Base-by-base conservation (phyloP, 345 rosid species). In the Eutrema japonicum region DNA sequence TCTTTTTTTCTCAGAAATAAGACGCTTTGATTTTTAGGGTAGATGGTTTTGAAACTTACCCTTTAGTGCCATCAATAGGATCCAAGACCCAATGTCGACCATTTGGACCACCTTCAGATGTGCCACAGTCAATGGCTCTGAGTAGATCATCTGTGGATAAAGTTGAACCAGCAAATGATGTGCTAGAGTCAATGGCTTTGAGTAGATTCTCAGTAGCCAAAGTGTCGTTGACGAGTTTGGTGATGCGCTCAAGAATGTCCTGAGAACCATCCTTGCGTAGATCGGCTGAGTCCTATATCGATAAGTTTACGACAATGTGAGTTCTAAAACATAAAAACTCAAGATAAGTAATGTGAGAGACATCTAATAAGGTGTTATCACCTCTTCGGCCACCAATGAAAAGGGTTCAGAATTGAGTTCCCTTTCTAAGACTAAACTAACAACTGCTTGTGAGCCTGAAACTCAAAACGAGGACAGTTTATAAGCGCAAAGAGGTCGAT, bases 21-120 rank as follows among this genome's bases (percentile, higher is more conserved):
- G 26, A 22, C 0, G 26, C 26, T 22, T 22, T 22, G 26, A 22
- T 22, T 22, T 22, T 29, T 32, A 38, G 27, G 8, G 33, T 33
- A 51, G 10, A 40, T 50, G 5, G 29, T 42, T 52, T 8, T 11
- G 12, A 59, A n/a, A 29, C 88, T 77, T 71, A 95, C 99, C 98
- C 99, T 87, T 95, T 95, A 18, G 99, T 95, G 36, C 99, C 98
- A 73, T 95, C 99, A 61, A 95, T 90, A 49, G 99, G 99, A 81
- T 92, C 99, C 77, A 95, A 85, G 75, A 95, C 93, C 99, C 99
- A 95, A 53, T 95, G 99, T 71, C 91, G 83, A 53, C 99, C 99
- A 48, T 52, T 73, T 51, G 94, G 74, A 76, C 99, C 98, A 71
- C 99, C 99, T 82, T 90, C 92, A 66, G 97, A 89, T 77, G 83